phyloP scores from a whole-genome alignment of 1,284 basidiomycete species.

The Apiotrichum sp. region DNA sequence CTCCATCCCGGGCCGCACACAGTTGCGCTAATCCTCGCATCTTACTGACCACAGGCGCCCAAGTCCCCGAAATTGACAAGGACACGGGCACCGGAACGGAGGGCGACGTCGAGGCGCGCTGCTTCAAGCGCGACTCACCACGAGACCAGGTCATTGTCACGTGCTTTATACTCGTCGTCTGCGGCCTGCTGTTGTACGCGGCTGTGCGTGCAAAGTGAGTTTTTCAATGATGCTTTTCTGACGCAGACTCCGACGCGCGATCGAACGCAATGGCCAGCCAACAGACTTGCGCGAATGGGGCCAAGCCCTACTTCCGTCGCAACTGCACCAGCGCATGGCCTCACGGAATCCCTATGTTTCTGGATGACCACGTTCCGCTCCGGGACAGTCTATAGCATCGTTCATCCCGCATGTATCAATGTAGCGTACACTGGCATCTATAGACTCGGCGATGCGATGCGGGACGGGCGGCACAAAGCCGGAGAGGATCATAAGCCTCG shows the following conservation, averaged over 20 bases:
- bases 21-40: too few relatives aligned
- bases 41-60: slow-evolving; percentile 55
- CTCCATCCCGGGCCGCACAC: too few relatives aligned
- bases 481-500: too few relatives aligned
- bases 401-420: background rate
- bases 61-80: slow-evolving; percentile 75
- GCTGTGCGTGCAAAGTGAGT: slow-evolving; percentile 58
- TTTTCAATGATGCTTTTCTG: background rate
- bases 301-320: slow-evolving; percentile 13
- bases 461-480: too few relatives aligned
- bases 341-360: background rate
- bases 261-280: slow-evolving; percentile 20
- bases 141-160: slow-evolving; percentile 86
- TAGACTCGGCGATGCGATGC: too few relatives aligned
- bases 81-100: slow-evolving; percentile 94
- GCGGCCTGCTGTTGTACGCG: slow-evolving; percentile 73
- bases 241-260: slow-evolving; percentile 22
- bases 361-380: background rate
- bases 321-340: background rate
- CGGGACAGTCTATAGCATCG: too few relatives aligned
- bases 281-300: slow-evolving; percentile 23
- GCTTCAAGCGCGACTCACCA: slow-evolving; percentile 83
- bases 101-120: slow-evolving; percentile 88
- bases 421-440: background rate
- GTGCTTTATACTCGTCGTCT: slow-evolving; percentile 75